Evolutionary conservation across 331 rosid genomes (phyloP).

Genomic region (Pyracantha coccinea): DNA sequence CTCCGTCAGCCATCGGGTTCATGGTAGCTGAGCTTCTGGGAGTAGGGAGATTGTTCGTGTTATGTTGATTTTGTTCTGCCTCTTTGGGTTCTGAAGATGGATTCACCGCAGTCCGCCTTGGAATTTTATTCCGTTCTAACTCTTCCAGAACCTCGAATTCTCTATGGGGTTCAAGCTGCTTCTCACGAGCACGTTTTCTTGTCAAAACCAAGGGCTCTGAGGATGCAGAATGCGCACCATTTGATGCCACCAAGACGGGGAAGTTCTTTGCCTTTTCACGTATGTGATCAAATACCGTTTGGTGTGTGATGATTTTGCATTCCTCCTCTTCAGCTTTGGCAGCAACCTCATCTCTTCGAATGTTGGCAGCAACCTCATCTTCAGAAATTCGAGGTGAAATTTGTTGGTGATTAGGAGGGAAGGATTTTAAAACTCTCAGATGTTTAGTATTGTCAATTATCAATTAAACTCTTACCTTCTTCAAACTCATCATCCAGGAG

Average conservation of each 20-base stretch:
- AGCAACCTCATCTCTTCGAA: conserved; percentile 42
- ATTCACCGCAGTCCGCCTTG: conserved; percentile 24
- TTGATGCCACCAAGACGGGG: conserved; percentile 37
- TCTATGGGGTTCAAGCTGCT: conserved; percentile 32
- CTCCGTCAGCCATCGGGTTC: conserved; percentile 23
- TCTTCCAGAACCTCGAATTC: conserved; percentile 51
- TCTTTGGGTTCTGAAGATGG: conserved; percentile 25
- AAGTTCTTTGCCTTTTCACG: conserved; percentile 81
- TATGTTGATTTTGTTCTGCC: conserved; percentile 12
- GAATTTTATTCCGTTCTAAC: conserved; percentile 20
- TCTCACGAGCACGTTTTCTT: conserved; percentile 42
- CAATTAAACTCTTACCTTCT: conserved; percentile 46
- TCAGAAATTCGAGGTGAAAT: conserved; percentile 15
- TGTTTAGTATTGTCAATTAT: not conserved
- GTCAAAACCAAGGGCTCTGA: conserved; percentile 33
- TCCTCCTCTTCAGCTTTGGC: conserved; percentile 40
- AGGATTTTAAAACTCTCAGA: not conserved
- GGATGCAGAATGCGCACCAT: conserved; percentile 35
- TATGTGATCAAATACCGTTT: conserved; percentile 84
- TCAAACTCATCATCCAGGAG: conserved; percentile 56
- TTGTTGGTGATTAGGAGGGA: conserved; percentile 15
- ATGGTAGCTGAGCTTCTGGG: conserved; percentile 29
- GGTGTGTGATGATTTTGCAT: conserved; percentile 45
- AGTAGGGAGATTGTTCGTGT: conserved; percentile 9
- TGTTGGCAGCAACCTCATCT: conserved; percentile 37